Evolutionary conservation across 257 asterid species (phyloP).

Genomic region (Solanum stenotomum): DNA sequence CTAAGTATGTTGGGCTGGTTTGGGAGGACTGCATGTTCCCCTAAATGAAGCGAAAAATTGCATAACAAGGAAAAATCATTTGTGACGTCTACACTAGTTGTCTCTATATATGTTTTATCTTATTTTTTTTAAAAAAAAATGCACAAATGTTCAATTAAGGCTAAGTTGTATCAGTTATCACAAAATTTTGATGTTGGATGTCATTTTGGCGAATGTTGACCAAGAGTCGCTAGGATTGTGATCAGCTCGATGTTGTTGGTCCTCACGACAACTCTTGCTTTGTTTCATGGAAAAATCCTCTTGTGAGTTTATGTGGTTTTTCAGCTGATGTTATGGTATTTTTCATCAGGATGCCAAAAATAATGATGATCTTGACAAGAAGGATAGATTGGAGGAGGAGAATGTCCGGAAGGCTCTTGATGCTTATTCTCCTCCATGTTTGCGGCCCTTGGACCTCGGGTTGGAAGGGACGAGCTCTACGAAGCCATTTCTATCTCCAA

Average conservation of each 20-base stretch:
- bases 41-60: neutral
- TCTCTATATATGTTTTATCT: neutral
- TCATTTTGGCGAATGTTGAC: neutral
- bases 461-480: slow-evolving; percentile 37
- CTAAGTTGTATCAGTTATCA: neutral
- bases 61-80: neutral
- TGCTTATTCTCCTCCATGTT: slow-evolving; percentile 84
- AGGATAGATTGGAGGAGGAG: slow-evolving; percentile 38
- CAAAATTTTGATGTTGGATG: neutral
- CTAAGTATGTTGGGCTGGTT: neutral
- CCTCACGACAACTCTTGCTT: neutral
- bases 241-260: neutral
- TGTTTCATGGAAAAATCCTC: neutral
- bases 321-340: neutral
- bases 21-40: neutral
- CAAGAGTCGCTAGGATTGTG: neutral
- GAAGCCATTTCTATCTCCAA: slow-evolving; percentile 27
- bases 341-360: slow-evolving; percentile 66
- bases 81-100: neutral
- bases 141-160: neutral
- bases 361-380: slow-evolving; percentile 65
- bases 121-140: too few relatives aligned
- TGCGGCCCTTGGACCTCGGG: slow-evolving; percentile 40
- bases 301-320: neutral
- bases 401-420: slow-evolving; percentile 42